Percentiles rank a stretch among this genome's conserved stretches.
Conservation (phyloP, 306 rosid species). For the Fragaria nilgerrensis region DNA sequence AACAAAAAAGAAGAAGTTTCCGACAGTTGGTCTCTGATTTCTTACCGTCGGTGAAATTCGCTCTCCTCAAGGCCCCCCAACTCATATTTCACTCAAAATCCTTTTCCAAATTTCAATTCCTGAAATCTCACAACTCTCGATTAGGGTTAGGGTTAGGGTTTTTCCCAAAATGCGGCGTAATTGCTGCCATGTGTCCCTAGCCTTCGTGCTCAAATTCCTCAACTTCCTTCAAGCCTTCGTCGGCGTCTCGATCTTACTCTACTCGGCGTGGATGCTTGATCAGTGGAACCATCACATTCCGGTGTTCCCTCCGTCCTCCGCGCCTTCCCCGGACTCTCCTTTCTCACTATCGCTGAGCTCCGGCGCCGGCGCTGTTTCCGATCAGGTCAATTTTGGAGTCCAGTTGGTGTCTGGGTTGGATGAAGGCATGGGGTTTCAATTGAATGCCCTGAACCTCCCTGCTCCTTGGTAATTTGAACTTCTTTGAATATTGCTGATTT, state of each 20-base stretch:
- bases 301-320: slow-evolving; percentile 38
- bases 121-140: neutral
- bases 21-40: neutral
- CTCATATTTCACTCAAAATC: neutral
- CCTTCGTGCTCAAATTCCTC: slow-evolving; percentile 68
- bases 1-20: neutral
- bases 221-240: slow-evolving; percentile 85
- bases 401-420: slow-evolving; percentile 36
- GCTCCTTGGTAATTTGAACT: slow-evolving; percentile 63
- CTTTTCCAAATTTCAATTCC: neutral
- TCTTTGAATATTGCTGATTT: neutral
- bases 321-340: slow-evolving; percentile 44
- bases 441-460: slow-evolving; percentile 56
- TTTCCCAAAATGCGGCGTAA: slow-evolving; percentile 46
- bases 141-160: slow-evolving; percentile 13
- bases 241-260: slow-evolving; percentile 68
- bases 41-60: neutral
- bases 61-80: neutral
- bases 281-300: slow-evolving; percentile 69
- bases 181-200: slow-evolving; percentile 74
- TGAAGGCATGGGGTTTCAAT: slow-evolving; percentile 26
- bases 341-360: slow-evolving; percentile 24
- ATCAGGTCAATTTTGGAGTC: slow-evolving; percentile 30
- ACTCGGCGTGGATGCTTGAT: slow-evolving; percentile 81
- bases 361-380: slow-evolving; percentile 17